Conservation (phyloP, 345 rosid genomes). For the Streptanthus diversifolius region DNA sequence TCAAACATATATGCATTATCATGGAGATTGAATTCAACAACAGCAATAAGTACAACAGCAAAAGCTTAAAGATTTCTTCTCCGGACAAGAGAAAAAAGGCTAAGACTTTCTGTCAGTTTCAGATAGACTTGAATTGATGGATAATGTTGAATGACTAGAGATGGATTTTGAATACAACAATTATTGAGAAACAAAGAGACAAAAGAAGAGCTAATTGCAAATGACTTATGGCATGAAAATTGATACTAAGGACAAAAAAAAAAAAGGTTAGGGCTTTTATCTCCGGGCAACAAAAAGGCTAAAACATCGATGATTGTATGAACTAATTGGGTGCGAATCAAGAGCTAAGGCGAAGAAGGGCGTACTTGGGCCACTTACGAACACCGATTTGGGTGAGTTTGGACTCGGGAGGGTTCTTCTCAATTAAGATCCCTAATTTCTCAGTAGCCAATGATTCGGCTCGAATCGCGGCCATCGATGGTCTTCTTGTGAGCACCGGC, state of each 20-base stretch:
- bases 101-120: background rate
- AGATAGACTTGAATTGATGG: background rate
- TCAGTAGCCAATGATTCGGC: slow-evolving; percentile 59
- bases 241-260: background rate
- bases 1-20: background rate
- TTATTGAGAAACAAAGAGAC: background rate
- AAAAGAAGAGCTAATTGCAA: background rate
- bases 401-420: slow-evolving; percentile 70
- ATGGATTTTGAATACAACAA: background rate
- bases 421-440: slow-evolving; percentile 63
- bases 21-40: background rate
- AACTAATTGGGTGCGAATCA: background rate
- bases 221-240: background rate
- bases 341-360: background rate
- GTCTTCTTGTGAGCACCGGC: slow-evolving; percentile 4
- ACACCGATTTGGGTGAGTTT: slow-evolving; percentile 73
- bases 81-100: background rate
- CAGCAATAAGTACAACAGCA: background rate
- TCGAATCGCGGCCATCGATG: slow-evolving; percentile 30
- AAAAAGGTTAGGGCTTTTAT: background rate
- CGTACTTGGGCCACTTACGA: slow-evolving; percentile 78
- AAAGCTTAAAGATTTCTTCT: slow-evolving; percentile 2
- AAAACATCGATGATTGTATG: background rate
- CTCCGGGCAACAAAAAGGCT: background rate
- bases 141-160: background rate